Evolutionary conservation across 2,329 filamentous ascomycete genomes (phyloP), one percentile per base, ranked within the genome.

Genomic region (Ascosphaera aggregata): DNA sequence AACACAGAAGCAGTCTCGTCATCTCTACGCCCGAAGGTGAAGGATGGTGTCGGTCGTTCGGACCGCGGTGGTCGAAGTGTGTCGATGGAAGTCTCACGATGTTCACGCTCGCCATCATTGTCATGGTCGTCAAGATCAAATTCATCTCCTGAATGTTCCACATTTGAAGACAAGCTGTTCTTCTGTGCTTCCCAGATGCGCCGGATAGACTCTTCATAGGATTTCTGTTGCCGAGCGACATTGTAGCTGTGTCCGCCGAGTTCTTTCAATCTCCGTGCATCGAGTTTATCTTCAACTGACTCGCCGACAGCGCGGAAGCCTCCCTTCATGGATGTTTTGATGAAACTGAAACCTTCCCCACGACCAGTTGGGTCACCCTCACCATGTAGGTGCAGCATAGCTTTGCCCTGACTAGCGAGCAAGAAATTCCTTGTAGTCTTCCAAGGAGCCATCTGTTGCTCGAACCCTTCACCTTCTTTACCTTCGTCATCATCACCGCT

Each of bases 281-380:
- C 80, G 45, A 89, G 73, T 54, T 85, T 81, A 44, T 85, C 79
- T 50, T 82, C 79, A 43, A 85, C 80, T 50, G 81, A 85, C 54
- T 93, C 82, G 16, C 82, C 84, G 18, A 91, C 71, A 16, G 84
- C 78, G 51, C 85, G 81, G 56, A 94, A 98, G 0, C 89, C 89
- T 44, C 89, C 89, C 58, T 98, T 98, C 89, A 98, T 98, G 1
- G 82, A 92, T 0, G 85, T 94, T 52, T 89, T 84, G 55, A 98
- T 85, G 56, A 98, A 94, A 54, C 81, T 94, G 62, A 95, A 93
- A 2, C 81, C 89, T 43, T 94, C 74, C 2, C 89, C 89, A 49
- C 85, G 79, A 18, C 84, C 84, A 0, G 86, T 93, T 2, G 89
- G 89, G 52, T 98, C 89, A 41, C 89, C 89, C 46, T 91, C 81